phyloP scores from a whole-genome alignment of 2,329 filamentous ascomycete species.

The Claviceps capensis region DNA sequence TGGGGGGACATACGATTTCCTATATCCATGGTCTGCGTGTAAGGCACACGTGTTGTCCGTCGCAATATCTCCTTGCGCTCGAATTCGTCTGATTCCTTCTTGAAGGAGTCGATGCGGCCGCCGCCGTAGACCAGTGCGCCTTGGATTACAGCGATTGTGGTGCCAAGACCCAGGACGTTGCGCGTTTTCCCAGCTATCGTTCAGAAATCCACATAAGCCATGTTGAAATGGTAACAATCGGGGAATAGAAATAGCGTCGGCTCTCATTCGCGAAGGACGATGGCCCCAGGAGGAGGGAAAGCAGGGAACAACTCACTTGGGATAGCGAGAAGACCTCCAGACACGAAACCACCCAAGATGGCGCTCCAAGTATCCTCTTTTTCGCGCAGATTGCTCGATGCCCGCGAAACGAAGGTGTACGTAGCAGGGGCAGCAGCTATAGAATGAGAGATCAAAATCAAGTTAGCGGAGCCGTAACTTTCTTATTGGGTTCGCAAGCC shows the following conservation, averaged over 20 bases:
- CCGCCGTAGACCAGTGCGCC: conserved; percentile 56
- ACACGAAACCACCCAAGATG: conserved; percentile 61
- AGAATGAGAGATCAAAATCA: conserved; percentile 12
- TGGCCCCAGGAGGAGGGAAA: not conserved
- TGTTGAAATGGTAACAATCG: not conserved
- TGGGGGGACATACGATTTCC: conserved; percentile 53
- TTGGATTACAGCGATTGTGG: conserved; percentile 40
- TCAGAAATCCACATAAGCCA: not conserved
- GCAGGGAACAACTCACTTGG: conserved; percentile 39
- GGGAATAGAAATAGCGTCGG: not conserved
- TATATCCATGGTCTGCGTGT: conserved; percentile 71
- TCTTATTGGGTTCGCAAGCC: not conserved
- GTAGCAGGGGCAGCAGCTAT: conserved; percentile 48
- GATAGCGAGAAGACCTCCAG: conserved; percentile 59
- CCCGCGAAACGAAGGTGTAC: conserved; percentile 64
- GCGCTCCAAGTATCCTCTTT: conserved; percentile 70
- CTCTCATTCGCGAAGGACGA: not conserved
- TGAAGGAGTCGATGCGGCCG: conserved; percentile 38
- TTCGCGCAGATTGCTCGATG: conserved; percentile 72
- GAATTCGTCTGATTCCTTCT: conserved; percentile 53
- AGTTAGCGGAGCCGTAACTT: not conserved
- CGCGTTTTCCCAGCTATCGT: conserved; percentile 41
- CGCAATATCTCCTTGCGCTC: conserved; percentile 62
- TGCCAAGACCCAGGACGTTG: conserved; percentile 54
- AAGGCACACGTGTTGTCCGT: conserved; percentile 58